A percentile compares a stretch with the other conserved stretches of the same genome.
These are phyloP conservation scores for Fulvia fulva DNA, from an alignment of 2,329 filamentous ascomycete genomes.

Conservation along the genomic window DNA sequence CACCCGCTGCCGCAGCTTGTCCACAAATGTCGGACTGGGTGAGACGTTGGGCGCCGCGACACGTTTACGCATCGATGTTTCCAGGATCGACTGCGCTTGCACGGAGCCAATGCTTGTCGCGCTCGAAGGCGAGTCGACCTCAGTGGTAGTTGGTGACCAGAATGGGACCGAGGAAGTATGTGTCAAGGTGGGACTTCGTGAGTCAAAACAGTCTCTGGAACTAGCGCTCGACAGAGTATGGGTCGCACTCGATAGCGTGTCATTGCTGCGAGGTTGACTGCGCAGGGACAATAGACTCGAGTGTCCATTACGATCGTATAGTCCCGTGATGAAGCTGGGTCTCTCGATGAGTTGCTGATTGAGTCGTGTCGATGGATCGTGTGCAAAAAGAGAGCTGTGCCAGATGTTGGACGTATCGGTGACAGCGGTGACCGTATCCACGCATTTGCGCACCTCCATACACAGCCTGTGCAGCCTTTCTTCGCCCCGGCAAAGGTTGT, in stretches of 20 bases:
- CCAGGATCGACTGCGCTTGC: conserved; percentile 14
- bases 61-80: conserved; percentile 8
- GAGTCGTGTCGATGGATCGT: conserved; percentile 44
- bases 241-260: conserved; percentile 25
- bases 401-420: conserved; percentile 83
- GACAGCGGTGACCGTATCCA: conserved; percentile 73
- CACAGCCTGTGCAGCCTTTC: conserved; percentile 93
- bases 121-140: conserved; percentile 60
- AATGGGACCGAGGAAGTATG: conserved; percentile 76
- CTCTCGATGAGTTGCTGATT: conserved; percentile 1
- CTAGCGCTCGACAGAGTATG: conserved; percentile 30
- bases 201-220: conserved; percentile 63
- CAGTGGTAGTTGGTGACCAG: conserved; percentile 80
- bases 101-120: conserved; percentile 53
- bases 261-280: conserved; percentile 22
- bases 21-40: conserved; percentile 37
- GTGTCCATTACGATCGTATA: conserved; percentile 11
- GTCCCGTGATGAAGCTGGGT: conserved; percentile 9
- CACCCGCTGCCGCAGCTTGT: conserved; percentile 56
- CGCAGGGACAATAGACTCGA: conserved; percentile 20
- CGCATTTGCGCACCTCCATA: conserved; percentile 81
- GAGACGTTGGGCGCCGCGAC: no score
- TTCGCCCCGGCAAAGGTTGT: conserved; percentile 92
- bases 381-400: conserved; percentile 83
- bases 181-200: conserved; percentile 63